Conservation (phyloP, 2,329 filamentous ascomycete species). For the Metarhizium anisopliae region DNA sequence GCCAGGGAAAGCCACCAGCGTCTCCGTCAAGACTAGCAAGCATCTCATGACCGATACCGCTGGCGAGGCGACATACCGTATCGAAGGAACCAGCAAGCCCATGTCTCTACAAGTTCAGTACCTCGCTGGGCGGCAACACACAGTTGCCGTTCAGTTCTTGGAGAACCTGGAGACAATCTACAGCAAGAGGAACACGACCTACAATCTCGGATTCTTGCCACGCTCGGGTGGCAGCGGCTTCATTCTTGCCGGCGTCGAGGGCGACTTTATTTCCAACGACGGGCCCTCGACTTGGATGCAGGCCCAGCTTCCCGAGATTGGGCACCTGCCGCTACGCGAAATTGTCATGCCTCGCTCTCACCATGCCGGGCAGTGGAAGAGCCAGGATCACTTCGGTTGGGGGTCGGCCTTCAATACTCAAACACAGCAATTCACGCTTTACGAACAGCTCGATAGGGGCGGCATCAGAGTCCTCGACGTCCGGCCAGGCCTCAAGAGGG, state of each 20-base stretch:
- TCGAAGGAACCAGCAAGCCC: constrained; percentile 17
- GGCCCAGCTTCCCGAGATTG: constrained; percentile 15
- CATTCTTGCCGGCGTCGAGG: constrained; percentile 21
- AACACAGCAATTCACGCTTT: constrained; percentile 13
- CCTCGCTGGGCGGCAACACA: constrained; percentile 2
- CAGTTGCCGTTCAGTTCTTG: constrained; percentile 12
- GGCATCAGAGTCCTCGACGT: constrained; percentile 23
- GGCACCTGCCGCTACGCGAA: constrained; percentile 18
- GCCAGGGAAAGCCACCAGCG: constrained; percentile 15
- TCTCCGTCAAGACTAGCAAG: neutral
- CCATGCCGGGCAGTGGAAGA: constrained; percentile 19
- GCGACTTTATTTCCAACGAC: constrained; percentile 19
- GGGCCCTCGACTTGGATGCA: constrained; percentile 21
- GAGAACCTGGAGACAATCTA: constrained; percentile 15
- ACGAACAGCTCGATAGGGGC: constrained; percentile 17
- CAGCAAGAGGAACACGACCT: constrained; percentile 5
- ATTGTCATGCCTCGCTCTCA: constrained; percentile 23
- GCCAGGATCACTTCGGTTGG: neutral
- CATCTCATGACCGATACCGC: constrained; percentile 11
- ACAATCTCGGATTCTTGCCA: constrained; percentile 10
- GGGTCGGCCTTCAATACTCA: constrained; percentile 13
- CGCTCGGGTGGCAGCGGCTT: constrained; percentile 16
- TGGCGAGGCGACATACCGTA: constrained; percentile 19
- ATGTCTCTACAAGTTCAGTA: constrained; percentile 19
- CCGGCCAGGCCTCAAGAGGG: constrained; percentile 10